Percentiles rank a stretch among this genome's conserved stretches.
Evolutionary conservation across 352 stramenopile genomes (phyloP).

Genomic region (Pythium aquatile): DNA sequence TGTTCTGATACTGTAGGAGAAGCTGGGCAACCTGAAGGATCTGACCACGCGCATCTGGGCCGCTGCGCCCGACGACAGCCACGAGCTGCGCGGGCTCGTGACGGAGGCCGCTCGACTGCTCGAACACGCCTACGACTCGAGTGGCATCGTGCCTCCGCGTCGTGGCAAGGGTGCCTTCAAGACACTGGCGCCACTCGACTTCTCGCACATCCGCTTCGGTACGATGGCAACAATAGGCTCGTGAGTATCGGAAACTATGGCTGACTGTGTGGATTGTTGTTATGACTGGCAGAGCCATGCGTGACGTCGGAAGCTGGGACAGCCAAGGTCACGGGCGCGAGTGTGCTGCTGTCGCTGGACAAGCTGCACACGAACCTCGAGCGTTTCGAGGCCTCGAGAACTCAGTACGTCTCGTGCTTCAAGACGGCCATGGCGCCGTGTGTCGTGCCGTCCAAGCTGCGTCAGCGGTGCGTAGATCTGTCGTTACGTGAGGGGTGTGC

Average conservation of each 20-base stretch:
- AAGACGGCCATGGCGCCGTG: constrained; percentile 54
- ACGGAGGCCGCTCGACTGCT: constrained; percentile 46
- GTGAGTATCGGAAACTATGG: not conserved
- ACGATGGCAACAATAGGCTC: not conserved
- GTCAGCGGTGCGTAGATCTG: constrained; percentile 37
- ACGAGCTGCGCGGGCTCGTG: constrained; percentile 38
- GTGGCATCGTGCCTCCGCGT: constrained; percentile 49
- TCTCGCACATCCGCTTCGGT: constrained; percentile 52
- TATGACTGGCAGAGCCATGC: constrained; percentile 9
- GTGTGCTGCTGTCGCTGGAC: constrained; percentile 40
- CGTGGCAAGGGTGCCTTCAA: constrained; percentile 57
- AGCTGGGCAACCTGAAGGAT: constrained; percentile 73
- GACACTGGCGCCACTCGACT: constrained; percentile 45
- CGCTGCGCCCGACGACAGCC: constrained; percentile 28
- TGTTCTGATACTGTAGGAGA: constrained; percentile 31
- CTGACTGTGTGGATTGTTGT: not conserved
- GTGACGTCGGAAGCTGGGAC: not conserved
- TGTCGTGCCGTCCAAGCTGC: constrained; percentile 63
- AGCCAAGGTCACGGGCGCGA: constrained; percentile 6
- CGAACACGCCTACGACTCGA: constrained; percentile 58
- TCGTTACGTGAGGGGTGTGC: not conserved
- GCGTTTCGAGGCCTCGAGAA: constrained; percentile 40
- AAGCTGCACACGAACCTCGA: constrained; percentile 50
- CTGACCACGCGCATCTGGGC: constrained; percentile 33
- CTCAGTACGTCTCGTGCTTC: constrained; percentile 56